Percentiles rank a stretch among this genome's conserved stretches.
Conservation (phyloP, 2,329 filamentous ascomycete species). For the Sordariomycetes sp. region DNA sequence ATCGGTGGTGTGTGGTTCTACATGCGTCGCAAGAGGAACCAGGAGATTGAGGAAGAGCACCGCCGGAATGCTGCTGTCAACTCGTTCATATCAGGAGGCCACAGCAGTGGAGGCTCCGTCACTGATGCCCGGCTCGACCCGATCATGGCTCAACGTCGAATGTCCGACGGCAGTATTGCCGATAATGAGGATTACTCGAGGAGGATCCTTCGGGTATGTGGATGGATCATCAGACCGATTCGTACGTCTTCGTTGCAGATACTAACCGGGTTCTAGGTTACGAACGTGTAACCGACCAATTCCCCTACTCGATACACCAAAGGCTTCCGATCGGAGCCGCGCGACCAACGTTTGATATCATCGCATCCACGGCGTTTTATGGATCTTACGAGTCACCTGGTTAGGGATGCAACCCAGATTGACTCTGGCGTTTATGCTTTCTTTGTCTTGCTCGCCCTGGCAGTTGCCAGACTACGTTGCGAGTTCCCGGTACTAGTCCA, state of each 20-base stretch:
- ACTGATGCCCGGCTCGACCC: constrained; percentile 79
- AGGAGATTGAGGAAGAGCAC: constrained; percentile 73
- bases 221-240: background rate
- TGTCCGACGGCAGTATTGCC: constrained; percentile 92
- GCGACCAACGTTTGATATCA: background rate
- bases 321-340: background rate
- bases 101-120: constrained; percentile 55
- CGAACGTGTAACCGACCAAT: constrained; percentile 36
- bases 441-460: background rate
- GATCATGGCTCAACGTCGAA: constrained; percentile 66
- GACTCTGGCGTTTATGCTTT: background rate
- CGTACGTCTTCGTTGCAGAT: background rate
- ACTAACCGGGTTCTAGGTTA: constrained; percentile 28
- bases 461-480: background rate
- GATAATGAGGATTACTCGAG: constrained; percentile 96
- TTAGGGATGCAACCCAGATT: background rate
- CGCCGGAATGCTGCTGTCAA: constrained; percentile 68
- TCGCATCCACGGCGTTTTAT: constrained; percentile 3
- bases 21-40: constrained; percentile 61
- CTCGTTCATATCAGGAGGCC: constrained; percentile 55
- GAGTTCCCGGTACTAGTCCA: background rate
- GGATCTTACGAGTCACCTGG: background rate
- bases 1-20: constrained; percentile 60
- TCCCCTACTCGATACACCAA: background rate
- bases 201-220: constrained; percentile 79